These are phyloP conservation scores for Solanum hybrid DNA, from an alignment of 305 asterid species.

Conservation along the genomic window DNA sequence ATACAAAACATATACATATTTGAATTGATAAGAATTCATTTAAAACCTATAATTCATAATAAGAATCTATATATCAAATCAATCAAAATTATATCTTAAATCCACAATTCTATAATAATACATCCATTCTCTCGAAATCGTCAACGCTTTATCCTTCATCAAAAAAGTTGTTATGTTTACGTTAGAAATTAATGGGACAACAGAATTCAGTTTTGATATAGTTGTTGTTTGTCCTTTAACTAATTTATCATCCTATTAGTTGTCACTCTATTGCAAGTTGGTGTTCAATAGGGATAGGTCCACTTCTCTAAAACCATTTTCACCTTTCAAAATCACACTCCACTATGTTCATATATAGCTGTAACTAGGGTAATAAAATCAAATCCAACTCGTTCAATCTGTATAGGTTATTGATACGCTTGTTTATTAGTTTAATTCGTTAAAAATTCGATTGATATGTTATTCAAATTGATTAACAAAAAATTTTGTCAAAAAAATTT, in stretches of 20 bases:
- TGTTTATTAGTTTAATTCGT: too few species aligned
- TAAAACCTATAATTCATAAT: background rate
- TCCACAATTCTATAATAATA: fast-evolving
- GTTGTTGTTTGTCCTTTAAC: background rate
- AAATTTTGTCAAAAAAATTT: too few species aligned
- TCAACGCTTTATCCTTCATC: background rate
- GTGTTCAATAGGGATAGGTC: background rate
- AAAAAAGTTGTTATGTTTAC: background rate
- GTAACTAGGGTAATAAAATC: background rate
- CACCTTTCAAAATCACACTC: background rate
- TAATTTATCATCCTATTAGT: background rate
- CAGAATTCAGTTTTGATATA: background rate
- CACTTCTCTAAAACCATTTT: background rate
- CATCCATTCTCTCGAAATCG: background rate
- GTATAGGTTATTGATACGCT: background rate
- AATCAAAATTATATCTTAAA: background rate
- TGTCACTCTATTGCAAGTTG: background rate
- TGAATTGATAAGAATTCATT: background rate
- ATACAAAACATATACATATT: too few species aligned
- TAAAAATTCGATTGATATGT: background rate
- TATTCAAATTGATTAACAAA: too few species aligned
- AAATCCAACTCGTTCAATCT: too few species aligned
- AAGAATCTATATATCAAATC: background rate
- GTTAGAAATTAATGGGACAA: background rate
- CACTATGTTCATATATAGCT: background rate